Conservation (phyloP, 495 filamentous ascomycete genomes). For the Melanomma pulvis-pyrius region DNA sequence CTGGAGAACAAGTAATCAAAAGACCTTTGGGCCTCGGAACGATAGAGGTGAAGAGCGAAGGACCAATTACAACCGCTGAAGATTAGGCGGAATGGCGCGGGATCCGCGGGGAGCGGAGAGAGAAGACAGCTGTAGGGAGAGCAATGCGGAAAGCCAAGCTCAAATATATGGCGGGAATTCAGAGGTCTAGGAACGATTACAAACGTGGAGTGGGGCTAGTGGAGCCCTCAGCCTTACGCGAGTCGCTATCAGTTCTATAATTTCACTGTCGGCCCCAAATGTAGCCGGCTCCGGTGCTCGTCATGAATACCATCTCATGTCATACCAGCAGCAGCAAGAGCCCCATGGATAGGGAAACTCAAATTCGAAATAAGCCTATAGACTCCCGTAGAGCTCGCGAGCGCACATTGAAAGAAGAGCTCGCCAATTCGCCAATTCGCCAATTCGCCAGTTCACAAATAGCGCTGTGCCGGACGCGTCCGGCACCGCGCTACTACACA, state of each 20-base stretch:
- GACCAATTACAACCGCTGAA: no score
- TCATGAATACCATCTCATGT: no score
- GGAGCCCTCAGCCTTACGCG: not conserved
- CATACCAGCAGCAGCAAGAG: no score
- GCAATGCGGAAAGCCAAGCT: not conserved
- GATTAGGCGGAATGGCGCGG: not conserved
- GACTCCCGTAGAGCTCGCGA: no score
- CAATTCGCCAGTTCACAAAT: not conserved
- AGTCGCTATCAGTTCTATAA: not conserved
- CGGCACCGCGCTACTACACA: not conserved
- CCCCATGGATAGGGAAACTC: no score
- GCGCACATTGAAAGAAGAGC: not conserved
- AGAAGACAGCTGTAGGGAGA: not conserved
- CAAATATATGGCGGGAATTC: not conserved
- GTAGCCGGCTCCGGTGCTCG: not conserved
- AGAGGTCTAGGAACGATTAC: not conserved
- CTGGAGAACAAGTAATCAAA: no score
- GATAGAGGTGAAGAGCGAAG: no score
- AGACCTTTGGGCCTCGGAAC: no score
- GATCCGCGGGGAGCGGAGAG: not conserved
- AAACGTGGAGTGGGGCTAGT: not conserved
- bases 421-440: not conserved
- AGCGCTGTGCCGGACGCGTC: not conserved
- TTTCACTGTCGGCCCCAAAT: not conserved
- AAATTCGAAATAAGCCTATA: no score